Evolutionary conservation across 768 basidiomycete species (phyloP).

Genomic region (Dentipellis fragilis): DNA sequence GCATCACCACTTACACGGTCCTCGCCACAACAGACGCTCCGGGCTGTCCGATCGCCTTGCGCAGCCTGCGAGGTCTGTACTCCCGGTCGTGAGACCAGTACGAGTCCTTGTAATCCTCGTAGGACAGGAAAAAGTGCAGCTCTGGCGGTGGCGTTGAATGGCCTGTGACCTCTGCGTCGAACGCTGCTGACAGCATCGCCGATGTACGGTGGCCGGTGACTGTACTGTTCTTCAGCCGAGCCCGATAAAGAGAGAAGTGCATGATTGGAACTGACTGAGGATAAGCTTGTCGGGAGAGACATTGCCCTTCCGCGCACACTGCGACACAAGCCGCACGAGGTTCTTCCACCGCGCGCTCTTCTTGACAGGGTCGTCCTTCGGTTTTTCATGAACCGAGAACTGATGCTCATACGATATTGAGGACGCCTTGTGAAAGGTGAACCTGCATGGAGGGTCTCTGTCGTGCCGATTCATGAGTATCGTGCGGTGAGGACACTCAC

Average conservation of each 20-base stretch:
- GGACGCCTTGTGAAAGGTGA: conserved; percentile 1
- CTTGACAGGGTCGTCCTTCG: conserved; percentile 1
- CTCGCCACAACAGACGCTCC: neutral
- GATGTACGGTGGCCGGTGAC: conserved; percentile 7
- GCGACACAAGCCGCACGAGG: neutral
- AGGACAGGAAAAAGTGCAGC: conserved; percentile 8
- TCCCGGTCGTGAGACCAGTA: conserved; percentile 2
- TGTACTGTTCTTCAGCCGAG: neutral
- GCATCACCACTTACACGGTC: neutral
- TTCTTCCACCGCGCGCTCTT: conserved; percentile 3
- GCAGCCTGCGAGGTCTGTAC: neutral
- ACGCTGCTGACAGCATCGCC: neutral
- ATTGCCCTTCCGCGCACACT: neutral
- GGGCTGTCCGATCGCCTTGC: conserved; percentile 1
- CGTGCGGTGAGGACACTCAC: neutral
- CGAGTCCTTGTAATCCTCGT: conserved; percentile 3
- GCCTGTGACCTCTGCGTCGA: neutral
- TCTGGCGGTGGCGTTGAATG: neutral
- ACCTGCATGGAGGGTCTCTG: neutral
- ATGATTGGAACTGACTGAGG: conserved; percentile 5
- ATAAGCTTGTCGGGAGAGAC: conserved; percentile 3
- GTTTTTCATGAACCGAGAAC: conserved; percentile 5
- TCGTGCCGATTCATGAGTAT: no score
- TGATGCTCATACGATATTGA: conserved; percentile 1
- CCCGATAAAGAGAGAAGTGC: neutral